Percentiles rank a stretch among this genome's conserved stretches.
Evolutionary conservation across 2,329 filamentous ascomycete genomes (phyloP).

Genomic region (Incumbomyces delicatus): DNA sequence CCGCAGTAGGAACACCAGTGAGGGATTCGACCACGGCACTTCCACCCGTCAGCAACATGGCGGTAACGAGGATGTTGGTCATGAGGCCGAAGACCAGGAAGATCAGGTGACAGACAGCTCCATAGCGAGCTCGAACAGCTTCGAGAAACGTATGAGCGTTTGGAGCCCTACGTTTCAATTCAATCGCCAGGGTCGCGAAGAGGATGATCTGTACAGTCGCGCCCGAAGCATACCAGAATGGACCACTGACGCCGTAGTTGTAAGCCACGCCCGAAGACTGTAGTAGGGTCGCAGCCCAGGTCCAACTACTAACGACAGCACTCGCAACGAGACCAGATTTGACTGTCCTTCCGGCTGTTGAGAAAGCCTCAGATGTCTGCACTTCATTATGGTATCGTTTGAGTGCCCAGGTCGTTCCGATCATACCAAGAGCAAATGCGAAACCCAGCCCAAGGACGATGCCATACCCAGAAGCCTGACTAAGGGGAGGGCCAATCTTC

Average conservation of each 20-base stretch:
- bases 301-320: constrained; percentile 89
- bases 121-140: constrained; percentile 72
- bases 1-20: constrained; percentile 65
- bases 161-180: constrained; percentile 74
- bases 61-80: constrained; percentile 78
- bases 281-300: constrained; percentile 76
- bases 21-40: constrained; percentile 62
- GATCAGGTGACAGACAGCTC: constrained; percentile 59
- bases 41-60: constrained; percentile 80
- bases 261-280: constrained; percentile 77
- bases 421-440: constrained; percentile 66
- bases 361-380: constrained; percentile 90
- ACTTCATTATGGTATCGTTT: constrained; percentile 61
- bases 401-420: constrained; percentile 59
- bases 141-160: constrained; percentile 82
- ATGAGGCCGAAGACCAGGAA: constrained; percentile 75
- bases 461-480: constrained; percentile 64
- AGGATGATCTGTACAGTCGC: constrained; percentile 80
- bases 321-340: constrained; percentile 82
- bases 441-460: constrained; percentile 66
- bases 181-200: constrained; percentile 83
- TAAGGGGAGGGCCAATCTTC: constrained; percentile 14
- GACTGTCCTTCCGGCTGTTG: constrained; percentile 74
- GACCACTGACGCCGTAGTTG: constrained; percentile 59
- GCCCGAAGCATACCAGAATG: constrained; percentile 59